phyloP scores from a whole-genome alignment of 2,329 filamentous ascomycete genomes.

The Botryotinia convoluta region DNA sequence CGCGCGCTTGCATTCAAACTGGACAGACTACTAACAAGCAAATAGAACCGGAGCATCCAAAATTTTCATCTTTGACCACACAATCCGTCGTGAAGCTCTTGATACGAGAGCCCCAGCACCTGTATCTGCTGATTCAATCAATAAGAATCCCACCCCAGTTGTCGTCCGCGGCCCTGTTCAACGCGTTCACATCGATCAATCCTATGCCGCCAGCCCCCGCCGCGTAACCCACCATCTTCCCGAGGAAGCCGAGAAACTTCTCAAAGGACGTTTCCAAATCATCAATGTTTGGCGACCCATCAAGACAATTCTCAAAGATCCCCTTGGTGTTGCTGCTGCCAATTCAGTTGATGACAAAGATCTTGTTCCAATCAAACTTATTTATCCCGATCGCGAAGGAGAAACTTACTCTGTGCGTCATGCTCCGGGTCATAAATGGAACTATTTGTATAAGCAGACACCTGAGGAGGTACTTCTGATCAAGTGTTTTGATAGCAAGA shows the following conservation, averaged over 20 bases:
- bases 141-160: not conserved
- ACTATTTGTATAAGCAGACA: constrained; percentile 50
- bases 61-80: constrained; percentile 62
- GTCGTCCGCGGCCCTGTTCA: constrained; percentile 46
- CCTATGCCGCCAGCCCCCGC: constrained; percentile 45
- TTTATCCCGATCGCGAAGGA: constrained; percentile 34
- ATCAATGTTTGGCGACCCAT: constrained; percentile 55
- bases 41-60: constrained; percentile 54
- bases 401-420: constrained; percentile 34
- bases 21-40: constrained; percentile 4
- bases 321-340: constrained; percentile 53
- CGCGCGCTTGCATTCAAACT: not conserved
- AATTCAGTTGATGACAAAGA: constrained; percentile 49
- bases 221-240: constrained; percentile 48
- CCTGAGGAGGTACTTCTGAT: constrained; percentile 56
- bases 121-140: not conserved
- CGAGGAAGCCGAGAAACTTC: constrained; percentile 44
- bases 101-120: constrained; percentile 27
- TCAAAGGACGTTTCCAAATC: constrained; percentile 50
- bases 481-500: constrained; percentile 60
- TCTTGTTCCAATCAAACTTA: constrained; percentile 48
- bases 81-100: constrained; percentile 47
- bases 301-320: constrained; percentile 51
- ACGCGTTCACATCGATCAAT: constrained; percentile 58
- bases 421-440: constrained; percentile 48